Conservation (phyloP, 768 basidiomycete genomes). For the Leccinum imitatum region DNA sequence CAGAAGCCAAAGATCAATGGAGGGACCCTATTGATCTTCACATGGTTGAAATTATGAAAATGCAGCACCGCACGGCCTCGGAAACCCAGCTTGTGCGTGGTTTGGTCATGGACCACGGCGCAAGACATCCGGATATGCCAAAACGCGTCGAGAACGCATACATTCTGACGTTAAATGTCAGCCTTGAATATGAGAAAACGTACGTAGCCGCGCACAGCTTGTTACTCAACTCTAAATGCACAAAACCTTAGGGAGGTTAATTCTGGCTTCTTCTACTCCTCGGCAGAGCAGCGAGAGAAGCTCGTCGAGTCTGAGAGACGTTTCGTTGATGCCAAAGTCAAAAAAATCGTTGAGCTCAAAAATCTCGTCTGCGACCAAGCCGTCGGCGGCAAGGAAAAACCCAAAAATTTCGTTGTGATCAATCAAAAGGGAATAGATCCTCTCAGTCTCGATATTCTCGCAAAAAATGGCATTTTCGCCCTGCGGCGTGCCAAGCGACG, state of each 20-base stretch:
- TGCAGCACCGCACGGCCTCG: constrained; percentile 98
- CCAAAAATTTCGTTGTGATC: constrained; percentile 88
- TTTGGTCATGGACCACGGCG: constrained; percentile 95
- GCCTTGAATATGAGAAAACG: constrained; percentile 99
- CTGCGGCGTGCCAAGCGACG: constrained; percentile 94
- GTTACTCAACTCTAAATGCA: constrained; percentile 17
- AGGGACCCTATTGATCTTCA: constrained; percentile 94
- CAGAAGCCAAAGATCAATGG: constrained; percentile 66
- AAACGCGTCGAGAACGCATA: constrained; percentile 96
- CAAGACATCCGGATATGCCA: constrained; percentile 98
- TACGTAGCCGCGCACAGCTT: constrained; percentile 44
- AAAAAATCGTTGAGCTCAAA: constrained; percentile 96
- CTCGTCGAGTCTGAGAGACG: constrained; percentile 95
- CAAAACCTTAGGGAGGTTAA: constrained; percentile 82
- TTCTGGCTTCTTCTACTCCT: constrained; percentile 99
- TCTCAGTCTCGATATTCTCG: constrained; percentile 90
- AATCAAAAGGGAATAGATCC: constrained; percentile 99
- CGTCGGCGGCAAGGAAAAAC: constrained; percentile 77
- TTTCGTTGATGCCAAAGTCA: constrained; percentile 91
- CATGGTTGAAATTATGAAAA: constrained; percentile 99
- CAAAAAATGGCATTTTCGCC: constrained; percentile 95
- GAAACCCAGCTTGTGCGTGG: constrained; percentile 96
- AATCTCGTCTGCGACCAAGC: constrained; percentile 94
- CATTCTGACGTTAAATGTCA: constrained; percentile 95
- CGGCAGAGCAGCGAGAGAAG: constrained; percentile 97